phyloP scores from a whole-genome alignment of 805 yeast genomes.

The Candida railenensis region DNA sequence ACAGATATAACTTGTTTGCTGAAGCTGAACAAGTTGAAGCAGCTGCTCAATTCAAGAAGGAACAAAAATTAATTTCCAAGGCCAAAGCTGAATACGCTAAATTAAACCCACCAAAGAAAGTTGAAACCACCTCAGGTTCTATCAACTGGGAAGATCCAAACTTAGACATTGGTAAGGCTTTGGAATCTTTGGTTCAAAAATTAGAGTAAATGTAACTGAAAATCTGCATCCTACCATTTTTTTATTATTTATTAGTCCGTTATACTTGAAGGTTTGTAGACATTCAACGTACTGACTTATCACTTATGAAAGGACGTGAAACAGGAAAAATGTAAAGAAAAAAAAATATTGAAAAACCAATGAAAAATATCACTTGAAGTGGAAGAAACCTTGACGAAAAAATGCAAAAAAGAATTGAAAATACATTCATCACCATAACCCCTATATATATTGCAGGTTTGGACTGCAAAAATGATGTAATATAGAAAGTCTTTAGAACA shows the following conservation, averaged over 20 bases:
- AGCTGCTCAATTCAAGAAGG: constrained; percentile 55
- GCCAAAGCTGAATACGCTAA: constrained; percentile 89
- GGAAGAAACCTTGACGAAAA: background rate
- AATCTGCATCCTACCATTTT: background rate
- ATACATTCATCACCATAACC: background rate
- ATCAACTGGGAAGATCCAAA: constrained; percentile 85
- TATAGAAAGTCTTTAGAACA: constrained; percentile 3
- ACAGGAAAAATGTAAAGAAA: background rate
- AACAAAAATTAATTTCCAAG: constrained; percentile 75
- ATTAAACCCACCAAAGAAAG: constrained; percentile 43
- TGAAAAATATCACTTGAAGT: background rate
- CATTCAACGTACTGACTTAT: too few relatives aligned
- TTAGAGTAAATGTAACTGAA: constrained; percentile 25
- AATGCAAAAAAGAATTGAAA: background rate
- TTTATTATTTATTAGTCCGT: background rate
- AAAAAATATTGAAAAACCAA: background rate
- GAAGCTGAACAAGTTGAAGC: constrained; percentile 60
- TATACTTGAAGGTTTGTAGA: background rate
- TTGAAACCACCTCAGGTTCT: constrained; percentile 43
- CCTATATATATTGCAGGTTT: background rate
- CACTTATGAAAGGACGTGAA: background rate
- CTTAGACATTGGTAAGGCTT: constrained; percentile 75
- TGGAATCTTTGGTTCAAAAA: constrained; percentile 63
- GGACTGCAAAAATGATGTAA: constrained; percentile 1
- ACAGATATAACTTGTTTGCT: constrained; percentile 67